phyloP scores from a whole-genome alignment of 768 basidiomycete species.

The Lentinus brumalis region DNA sequence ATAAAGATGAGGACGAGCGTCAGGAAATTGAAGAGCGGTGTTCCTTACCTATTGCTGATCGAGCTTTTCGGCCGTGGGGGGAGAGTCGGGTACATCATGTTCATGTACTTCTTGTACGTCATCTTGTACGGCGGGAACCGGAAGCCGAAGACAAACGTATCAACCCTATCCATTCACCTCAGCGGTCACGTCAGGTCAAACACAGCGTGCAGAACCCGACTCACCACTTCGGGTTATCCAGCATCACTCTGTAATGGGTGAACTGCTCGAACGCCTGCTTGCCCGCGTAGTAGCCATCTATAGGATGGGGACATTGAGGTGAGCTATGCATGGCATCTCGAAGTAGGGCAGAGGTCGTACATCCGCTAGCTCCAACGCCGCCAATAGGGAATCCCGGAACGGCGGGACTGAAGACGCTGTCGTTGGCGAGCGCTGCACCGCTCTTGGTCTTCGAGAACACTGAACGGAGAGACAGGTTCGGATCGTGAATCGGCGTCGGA shows the following conservation, averaged over 20 bases:
- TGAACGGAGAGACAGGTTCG: background rate
- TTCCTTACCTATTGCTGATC: too few relatives aligned
- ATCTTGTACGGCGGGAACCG: conserved; percentile 19
- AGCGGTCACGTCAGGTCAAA: background rate
- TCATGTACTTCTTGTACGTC: too few relatives aligned
- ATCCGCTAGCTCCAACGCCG: conserved; percentile 68
- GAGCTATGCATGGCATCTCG: background rate
- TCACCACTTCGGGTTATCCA: conserved; percentile 42
- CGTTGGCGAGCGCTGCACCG: conserved; percentile 71
- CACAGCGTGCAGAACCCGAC: conserved; percentile 1
- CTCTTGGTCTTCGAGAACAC: conserved; percentile 71
- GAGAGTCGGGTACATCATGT: too few relatives aligned
- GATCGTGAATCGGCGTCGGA: conserved; percentile 23
- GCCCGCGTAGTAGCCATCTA: conserved; percentile 60
- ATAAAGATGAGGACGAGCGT: too few relatives aligned
- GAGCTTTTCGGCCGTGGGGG: too few relatives aligned
- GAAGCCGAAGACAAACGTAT: conserved; percentile 11
- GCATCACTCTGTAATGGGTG: conserved; percentile 66
- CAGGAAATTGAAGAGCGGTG: too few relatives aligned
- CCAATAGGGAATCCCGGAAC: conserved; percentile 72
- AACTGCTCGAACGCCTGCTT: conserved; percentile 75
- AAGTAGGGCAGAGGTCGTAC: conserved; percentile 39
- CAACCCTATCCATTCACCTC: background rate
- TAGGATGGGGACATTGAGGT: conserved; percentile 21
- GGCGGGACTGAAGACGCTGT: conserved; percentile 57